phyloP scores from a whole-genome alignment of 805 yeast genomes.

The Jamesozyma jinghongensis region DNA sequence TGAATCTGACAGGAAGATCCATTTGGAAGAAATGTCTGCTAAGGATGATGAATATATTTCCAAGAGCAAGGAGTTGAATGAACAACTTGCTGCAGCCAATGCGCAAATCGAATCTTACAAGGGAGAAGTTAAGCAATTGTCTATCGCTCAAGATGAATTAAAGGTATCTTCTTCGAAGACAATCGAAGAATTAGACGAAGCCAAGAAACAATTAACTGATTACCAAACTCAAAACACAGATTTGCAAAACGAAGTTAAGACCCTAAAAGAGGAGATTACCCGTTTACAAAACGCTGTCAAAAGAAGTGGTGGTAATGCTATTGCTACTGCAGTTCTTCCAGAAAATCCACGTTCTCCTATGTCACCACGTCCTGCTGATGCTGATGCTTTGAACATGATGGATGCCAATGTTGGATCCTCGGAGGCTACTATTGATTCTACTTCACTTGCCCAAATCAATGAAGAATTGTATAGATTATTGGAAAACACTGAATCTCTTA shows the following conservation, averaged over 20 bases:
- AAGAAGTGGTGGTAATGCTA: constrained; percentile 16
- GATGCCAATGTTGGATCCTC: not conserved
- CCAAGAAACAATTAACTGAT: constrained; percentile 49
- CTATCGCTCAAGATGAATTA: constrained; percentile 51
- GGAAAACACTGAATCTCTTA: constrained; percentile 62
- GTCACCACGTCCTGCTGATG: constrained; percentile 6
- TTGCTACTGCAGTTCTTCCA: constrained; percentile 22
- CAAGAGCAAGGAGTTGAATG: constrained; percentile 42
- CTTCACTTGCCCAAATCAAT: constrained; percentile 58
- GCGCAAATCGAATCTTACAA: constrained; percentile 50
- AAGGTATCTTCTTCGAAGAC: constrained; percentile 55
- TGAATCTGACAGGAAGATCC: constrained; percentile 47
- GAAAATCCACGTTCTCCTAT: constrained; percentile 16
- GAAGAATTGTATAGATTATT: constrained; percentile 64
- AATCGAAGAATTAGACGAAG: constrained; percentile 50
- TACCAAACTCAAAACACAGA: constrained; percentile 59
- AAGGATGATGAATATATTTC: constrained; percentile 40
- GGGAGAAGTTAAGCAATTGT: constrained; percentile 48
- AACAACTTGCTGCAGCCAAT: constrained; percentile 47
- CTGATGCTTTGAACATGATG: not conserved
- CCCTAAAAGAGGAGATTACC: constrained; percentile 41
- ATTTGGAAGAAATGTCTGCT: constrained; percentile 37
- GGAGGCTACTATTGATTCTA: constrained; percentile 29
- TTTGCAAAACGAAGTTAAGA: constrained; percentile 48
- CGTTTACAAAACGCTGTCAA: constrained; percentile 32